Conservation (phyloP, 2,329 filamentous ascomycete genomes). For the Colletotrichum acutatum region DNA sequence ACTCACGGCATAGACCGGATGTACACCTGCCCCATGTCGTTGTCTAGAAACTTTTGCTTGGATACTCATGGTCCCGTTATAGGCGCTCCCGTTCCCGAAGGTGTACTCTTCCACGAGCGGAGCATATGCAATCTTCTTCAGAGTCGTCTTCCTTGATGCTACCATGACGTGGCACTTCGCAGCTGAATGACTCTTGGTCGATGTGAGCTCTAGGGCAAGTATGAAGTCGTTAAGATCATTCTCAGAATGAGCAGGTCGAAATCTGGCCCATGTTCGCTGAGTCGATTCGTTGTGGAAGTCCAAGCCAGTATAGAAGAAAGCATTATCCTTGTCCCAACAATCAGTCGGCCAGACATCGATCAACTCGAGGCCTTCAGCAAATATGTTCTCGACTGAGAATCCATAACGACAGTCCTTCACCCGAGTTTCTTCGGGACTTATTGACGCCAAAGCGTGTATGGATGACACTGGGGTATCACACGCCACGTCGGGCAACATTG, state of each 20-base stretch:
- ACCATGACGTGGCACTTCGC: slow-evolving; percentile 1
- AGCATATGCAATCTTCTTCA: not conserved
- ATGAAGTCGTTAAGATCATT: not conserved
- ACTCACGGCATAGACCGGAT: not conserved
- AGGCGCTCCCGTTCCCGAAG: not conserved
- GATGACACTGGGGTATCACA: not conserved
- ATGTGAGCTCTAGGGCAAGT: not conserved
- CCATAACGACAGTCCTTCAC: not conserved
- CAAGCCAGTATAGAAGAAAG: not conserved
- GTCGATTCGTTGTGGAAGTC: not conserved
- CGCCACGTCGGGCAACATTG: not conserved
- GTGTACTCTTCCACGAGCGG: not conserved
- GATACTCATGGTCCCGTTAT: not conserved
- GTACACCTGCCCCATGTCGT: not conserved
- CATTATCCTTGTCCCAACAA: not conserved
- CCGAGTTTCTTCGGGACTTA: not conserved
- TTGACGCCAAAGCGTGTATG: not conserved
- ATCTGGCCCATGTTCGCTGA: not conserved
- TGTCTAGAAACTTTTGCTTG: not conserved
- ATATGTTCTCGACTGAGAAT: not conserved
- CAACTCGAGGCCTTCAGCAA: not conserved
- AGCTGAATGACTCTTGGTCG: not conserved
- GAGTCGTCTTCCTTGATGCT: not conserved
- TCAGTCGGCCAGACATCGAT: not conserved
- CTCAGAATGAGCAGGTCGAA: not conserved